Conservation (phyloP, 768 basidiomycete genomes). For the Peribolospora baueri region DNA sequence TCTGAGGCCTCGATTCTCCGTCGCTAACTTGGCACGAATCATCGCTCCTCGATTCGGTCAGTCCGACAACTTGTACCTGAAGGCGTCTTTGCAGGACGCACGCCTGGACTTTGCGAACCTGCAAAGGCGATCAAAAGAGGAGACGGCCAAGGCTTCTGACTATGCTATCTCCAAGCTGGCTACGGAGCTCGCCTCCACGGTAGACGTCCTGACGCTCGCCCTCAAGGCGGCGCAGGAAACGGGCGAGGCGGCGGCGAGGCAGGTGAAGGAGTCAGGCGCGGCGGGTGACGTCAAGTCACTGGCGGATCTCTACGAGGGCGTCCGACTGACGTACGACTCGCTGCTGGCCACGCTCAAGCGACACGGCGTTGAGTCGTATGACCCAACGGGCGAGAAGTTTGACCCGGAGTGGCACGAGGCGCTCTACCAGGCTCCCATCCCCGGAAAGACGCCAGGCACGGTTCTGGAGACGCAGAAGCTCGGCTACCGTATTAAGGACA, state of each 20-base stretch:
- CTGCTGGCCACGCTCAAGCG: conserved; percentile 72
- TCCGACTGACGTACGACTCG: conserved; percentile 72
- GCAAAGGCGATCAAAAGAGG: conserved; percentile 68
- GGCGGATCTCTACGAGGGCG: conserved; percentile 43
- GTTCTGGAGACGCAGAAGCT: conserved; percentile 58
- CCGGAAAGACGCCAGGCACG: conserved; percentile 64
- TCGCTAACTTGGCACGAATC: background rate
- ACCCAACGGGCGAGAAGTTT: conserved; percentile 74
- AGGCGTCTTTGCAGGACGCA: conserved; percentile 34
- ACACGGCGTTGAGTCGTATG: conserved; percentile 75
- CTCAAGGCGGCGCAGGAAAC: conserved; percentile 32
- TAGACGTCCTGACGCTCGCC: conserved; percentile 68
- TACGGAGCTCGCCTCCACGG: conserved; percentile 20
- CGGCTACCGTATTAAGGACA: conserved; percentile 38
- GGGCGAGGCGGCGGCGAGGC: conserved; percentile 16
- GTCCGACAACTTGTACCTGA: background rate
- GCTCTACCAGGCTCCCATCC: conserved; percentile 70
- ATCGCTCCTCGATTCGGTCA: conserved; percentile 2
- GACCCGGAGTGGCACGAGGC: conserved; percentile 93
- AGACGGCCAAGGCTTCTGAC: conserved; percentile 76
- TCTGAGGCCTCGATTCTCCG: too few relatives aligned
- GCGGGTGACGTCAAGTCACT: conserved; percentile 17
- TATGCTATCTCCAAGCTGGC: conserved; percentile 86
- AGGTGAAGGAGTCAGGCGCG: conserved; percentile 18
- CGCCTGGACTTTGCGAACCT: conserved; percentile 84